Evolutionary conservation across 2,329 filamentous ascomycete genomes (phyloP), one percentile per base, ranked within the genome.

Genomic region (Fusarium sp.): DNA sequence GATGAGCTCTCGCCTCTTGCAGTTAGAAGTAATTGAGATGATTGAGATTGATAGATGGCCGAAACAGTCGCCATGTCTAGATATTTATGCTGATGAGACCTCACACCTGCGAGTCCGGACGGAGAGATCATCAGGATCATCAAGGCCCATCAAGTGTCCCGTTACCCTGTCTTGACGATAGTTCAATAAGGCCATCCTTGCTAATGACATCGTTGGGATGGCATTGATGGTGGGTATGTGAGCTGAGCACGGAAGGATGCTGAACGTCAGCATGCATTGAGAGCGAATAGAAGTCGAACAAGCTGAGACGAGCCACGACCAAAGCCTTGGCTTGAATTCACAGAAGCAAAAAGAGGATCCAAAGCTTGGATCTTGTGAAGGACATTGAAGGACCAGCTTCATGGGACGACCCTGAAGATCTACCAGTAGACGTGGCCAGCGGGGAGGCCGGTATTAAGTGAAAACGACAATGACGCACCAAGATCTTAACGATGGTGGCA

Each of bases 391-490:
- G 56, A 59, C 62, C 7, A 32, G 62, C 64, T 61, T 34, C 73
- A 75, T 74, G 73, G 73, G 64, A 67, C 61, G 71, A 57, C 73
- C 73, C 65, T 74, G 73, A 55, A 66, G 44, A 61, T 46, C 46
- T 66, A 58, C 45, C 53, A 56, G 70, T 52, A 63, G 61, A 74
- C 64, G 72, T 75, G 73, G 71, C 65, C 46, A 60, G 57, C 61
- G 69, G 59, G 57, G 51, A 59, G 58, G 29, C 45, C 56, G 57
- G 57, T 58, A 70, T 62, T 55, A 56, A 69, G 51, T 63, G 34
- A 62, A 60, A 59, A 59, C 42, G 61, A 44, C 18, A 48, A 69
- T 75, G 73, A 75, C 73, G 73, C 70, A 40, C 47, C 53, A 52
- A 41, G 65, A 74, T 66, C 69, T 75, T n/a, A 29, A 66, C 66